A percentile compares a stretch with the other conserved stretches of the same genome.
phyloP scores from a whole-genome alignment of 2,329 filamentous ascomycete genomes.

The Monosporascus sp. region DNA sequence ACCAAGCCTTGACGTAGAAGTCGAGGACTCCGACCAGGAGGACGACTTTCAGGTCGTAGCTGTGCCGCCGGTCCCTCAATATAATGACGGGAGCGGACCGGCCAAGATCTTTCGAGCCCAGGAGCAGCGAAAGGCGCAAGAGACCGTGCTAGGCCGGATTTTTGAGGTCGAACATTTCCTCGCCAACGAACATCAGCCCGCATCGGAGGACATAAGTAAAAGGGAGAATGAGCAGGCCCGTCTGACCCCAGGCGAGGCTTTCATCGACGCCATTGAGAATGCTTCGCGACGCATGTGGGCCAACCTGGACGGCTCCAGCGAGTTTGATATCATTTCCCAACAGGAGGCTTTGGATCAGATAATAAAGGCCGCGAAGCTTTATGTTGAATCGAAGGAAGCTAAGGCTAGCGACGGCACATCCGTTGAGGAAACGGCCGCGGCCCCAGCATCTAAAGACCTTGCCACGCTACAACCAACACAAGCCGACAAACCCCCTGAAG shows the following conservation, averaged over 20 bases:
- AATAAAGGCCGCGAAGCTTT: conserved; percentile 45
- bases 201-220: conserved; percentile 17
- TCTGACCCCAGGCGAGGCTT: conserved; percentile 20
- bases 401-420: conserved; percentile 8
- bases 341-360: conserved; percentile 47
- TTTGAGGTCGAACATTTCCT: conserved; percentile 44
- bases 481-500: not conserved
- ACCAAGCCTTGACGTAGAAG: conserved; percentile 34
- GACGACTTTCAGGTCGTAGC: conserved; percentile 48
- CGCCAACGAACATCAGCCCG: conserved; percentile 29
- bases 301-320: conserved; percentile 31
- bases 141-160: conserved; percentile 46
- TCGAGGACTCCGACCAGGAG: conserved; percentile 48
- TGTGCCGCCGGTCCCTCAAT: conserved; percentile 15
- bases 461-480: not conserved
- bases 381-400: conserved; percentile 36
- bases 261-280: conserved; percentile 34
- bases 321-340: conserved; percentile 26
- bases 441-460: conserved; percentile 1
- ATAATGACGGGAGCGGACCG: conserved; percentile 35
- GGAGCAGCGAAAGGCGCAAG: conserved; percentile 51
- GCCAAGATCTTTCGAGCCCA: conserved; percentile 43
- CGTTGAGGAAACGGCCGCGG: not conserved
- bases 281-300: conserved; percentile 40
- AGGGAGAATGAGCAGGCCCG: conserved; percentile 21